Evolutionary conservation across 148 eudicot species (phyloP), one percentile per base, ranked within the genome.

Genomic region (Talinum fruticosum): DNA sequence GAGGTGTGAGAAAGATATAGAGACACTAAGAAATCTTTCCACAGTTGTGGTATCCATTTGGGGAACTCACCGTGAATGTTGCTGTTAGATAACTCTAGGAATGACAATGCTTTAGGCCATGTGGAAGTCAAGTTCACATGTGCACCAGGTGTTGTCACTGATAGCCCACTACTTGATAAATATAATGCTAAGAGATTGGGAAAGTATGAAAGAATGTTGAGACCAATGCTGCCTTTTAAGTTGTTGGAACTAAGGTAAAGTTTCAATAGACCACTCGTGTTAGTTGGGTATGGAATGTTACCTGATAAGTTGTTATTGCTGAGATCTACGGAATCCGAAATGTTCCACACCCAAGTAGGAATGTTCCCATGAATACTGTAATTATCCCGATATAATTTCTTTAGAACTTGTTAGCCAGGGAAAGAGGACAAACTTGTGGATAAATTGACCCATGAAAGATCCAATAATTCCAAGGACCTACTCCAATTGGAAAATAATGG

Each of bases 1-100:
- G 28, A 75, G 69, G 85, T 87, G 59, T 81, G 29, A 2, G 86
- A 81, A 51, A 85, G 80, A 45, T 75, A 57, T 32, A 85, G 12
- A 35, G 4, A 12, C 0, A 0, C 0, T 65, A 77, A 23, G n/a
- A 18, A 36, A 21, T 75, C 61, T 62, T 75, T 69, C 29, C 83
- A 76, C 33, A 37, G 8, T 65, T 51, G 69, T 12, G 29, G 32
- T 13, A 77, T 19, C 86, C 87, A 79, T 1, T 71, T 19, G 23
- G 73, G 74, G 21, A 81, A 14, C 30, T 74, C 57, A 32, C 88
- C 86, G 45, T 51, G 62, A 30, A 83, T 33, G 2, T 70, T 59
- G 53, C 76, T 78, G 29, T 79, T 38, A 23, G 88, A 83, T 24
- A 86, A 78, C 45, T 81, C 84, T 53, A 84, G 44, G 10, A 38